Base-by-base conservation (phyloP, 2,329 filamentous ascomycete genomes). In the Penicillium sp. region DNA sequence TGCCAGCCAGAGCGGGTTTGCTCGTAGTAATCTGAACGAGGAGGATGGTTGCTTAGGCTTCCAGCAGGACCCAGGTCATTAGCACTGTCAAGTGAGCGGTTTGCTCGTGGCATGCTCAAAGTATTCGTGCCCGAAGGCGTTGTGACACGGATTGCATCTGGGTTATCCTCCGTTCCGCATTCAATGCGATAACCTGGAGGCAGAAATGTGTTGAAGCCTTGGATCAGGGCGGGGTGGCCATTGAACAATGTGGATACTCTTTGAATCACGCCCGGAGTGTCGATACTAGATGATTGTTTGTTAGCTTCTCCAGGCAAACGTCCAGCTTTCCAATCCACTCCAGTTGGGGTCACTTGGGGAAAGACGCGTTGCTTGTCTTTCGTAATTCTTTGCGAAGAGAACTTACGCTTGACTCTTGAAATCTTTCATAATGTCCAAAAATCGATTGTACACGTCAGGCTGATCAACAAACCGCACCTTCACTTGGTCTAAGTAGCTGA, bases 401-500 rank as follows among this genome's bases (percentile, higher is more conserved):
- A 79, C 86, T 73, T 76, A 90, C 81, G 90, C 90, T 72, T 95
- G 91, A 61, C 90, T 95, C 72, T 98, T 98, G 69, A 98, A 98
- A 61, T 98, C 93, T 65, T 98, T 98, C 93, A 98, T 98, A 42
- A 98, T 98, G 60, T 98, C 93, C 39, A 98, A 74, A 61, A 98
- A 97, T 34, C 88, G 80, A 63, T 97, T 97, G 64, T 98, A 98
- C 0, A 98, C 93, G 68, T 97, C 91, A 4, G 93, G 90, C 58
- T 96, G 90, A 54, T 97, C 91, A 51, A 90, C 87, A 60, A 98
- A 98, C 64, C 95, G 90, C 27, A 97, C 90, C 71, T 98, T 98
- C 55, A 98, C 93, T 69, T 97, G 93, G 65, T 98, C 93, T 25
- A 98, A 81, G 65, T 98, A 98, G 62, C 90, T 96, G 39, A 98